Percentiles rank a stretch among this genome's conserved stretches.
Conservation (phyloP, 768 basidiomycete genomes). For the Rhodotorula graminis region DNA sequence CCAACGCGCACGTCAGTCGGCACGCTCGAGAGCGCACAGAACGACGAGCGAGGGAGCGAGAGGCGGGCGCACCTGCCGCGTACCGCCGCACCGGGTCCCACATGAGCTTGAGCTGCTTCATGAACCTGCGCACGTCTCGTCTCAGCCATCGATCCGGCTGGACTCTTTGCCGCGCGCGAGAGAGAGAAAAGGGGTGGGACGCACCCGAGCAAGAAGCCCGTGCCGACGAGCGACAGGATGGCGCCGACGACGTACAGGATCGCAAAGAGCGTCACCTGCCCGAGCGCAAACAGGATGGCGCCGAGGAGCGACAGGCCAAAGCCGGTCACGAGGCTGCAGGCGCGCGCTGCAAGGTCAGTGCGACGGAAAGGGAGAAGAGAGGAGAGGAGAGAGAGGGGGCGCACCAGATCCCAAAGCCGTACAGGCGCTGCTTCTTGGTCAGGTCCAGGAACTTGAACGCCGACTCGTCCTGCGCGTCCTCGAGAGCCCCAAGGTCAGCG, state of each 20-base stretch:
- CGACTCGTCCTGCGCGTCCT: constrained; percentile 14
- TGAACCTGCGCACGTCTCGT: constrained; percentile 10
- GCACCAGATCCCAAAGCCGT: constrained; percentile 32
- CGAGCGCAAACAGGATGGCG: constrained; percentile 32
- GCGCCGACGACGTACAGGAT: constrained; percentile 32
- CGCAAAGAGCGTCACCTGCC: constrained; percentile 31
- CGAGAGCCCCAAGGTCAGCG: not conserved
- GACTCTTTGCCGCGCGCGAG: no score
- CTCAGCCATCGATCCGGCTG: no score
- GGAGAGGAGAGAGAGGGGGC: not conserved
- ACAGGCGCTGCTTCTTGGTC: constrained; percentile 30
- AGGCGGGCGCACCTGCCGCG: constrained; percentile 3
- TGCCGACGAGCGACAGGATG: constrained; percentile 24
- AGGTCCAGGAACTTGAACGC: constrained; percentile 35
- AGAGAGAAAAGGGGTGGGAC: constrained; percentile 1
- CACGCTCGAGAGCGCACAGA: not conserved
- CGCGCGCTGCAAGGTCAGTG: no score
- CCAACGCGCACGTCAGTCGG: no score
- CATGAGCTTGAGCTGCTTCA: constrained; percentile 31
- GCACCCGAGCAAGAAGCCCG: constrained; percentile 29
- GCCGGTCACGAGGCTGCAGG: constrained; percentile 22
- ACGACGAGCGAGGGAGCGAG: no score
- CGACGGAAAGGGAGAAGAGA: no score
- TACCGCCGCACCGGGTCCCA: constrained; percentile 38
- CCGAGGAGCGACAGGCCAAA: constrained; percentile 32